Conservation (phyloP, 352 stramenopile genomes). For the Globisporangium middletonii region DNA sequence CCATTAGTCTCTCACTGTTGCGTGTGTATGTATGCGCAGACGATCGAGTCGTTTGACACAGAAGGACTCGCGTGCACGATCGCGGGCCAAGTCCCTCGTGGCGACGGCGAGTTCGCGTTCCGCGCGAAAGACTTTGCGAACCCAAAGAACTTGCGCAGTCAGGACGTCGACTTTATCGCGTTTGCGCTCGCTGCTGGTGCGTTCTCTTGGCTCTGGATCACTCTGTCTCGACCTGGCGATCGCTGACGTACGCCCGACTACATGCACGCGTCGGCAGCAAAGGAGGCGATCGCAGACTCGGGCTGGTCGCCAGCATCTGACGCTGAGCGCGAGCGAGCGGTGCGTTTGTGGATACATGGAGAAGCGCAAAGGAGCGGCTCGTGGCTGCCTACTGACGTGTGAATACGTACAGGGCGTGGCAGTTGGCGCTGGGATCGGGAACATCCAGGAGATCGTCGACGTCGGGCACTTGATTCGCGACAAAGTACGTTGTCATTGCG, state of each 20-base stretch:
- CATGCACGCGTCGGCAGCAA: constrained; percentile 27
- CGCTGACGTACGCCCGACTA: background rate
- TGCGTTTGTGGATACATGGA: constrained; percentile 11
- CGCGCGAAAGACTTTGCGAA: constrained; percentile 66
- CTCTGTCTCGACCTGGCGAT: background rate
- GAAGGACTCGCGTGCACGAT: constrained; percentile 65
- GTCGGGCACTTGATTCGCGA: constrained; percentile 53
- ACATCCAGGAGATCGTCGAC: constrained; percentile 83
- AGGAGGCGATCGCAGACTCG: constrained; percentile 77
- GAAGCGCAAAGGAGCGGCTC: background rate
- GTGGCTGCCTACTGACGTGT: background rate
- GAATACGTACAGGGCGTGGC: constrained; percentile 52
- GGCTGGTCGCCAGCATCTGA: constrained; percentile 57
- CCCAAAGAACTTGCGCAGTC: constrained; percentile 52
- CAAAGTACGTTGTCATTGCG: constrained; percentile 31
- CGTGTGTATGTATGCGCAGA: constrained; percentile 18
- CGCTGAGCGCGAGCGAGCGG: constrained; percentile 58
- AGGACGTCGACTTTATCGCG: constrained; percentile 84
- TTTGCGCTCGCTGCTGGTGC: constrained; percentile 80
- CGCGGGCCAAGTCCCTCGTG: constrained; percentile 61
- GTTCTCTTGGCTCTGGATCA: background rate
- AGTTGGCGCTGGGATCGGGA: constrained; percentile 81
- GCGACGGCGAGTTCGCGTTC: constrained; percentile 45
- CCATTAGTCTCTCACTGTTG: background rate
- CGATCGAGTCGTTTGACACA: constrained; percentile 45